phyloP scores from a whole-genome alignment of 257 asterid genomes.

The Avicennia marina region DNA sequence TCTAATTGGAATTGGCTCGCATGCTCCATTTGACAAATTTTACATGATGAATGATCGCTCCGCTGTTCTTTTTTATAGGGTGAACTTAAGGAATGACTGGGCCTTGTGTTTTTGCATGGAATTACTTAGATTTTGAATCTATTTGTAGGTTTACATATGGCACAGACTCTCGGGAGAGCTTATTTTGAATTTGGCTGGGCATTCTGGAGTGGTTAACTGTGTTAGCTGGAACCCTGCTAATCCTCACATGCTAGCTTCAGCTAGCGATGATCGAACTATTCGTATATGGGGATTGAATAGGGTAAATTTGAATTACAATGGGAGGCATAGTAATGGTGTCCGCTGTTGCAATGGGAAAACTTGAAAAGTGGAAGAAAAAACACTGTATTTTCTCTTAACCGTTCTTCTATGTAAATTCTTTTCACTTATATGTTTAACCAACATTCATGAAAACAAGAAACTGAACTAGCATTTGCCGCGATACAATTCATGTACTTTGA shows the following conservation, averaged over 20 bases:
- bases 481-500: conserved; percentile 19
- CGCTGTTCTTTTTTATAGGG: too few relatives aligned
- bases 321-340: conserved; percentile 40
- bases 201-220: conserved; percentile 72
- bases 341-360: not conserved
- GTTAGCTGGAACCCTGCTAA: conserved; percentile 77
- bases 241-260: conserved; percentile 81
- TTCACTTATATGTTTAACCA: conserved; percentile 33
- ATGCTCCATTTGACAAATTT: too few relatives aligned
- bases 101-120: not conserved
- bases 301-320: conserved; percentile 36
- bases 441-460: conserved; percentile 31
- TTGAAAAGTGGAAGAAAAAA: not conserved
- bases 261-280: conserved; percentile 77
- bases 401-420: conserved; percentile 46
- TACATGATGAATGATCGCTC: too few relatives aligned
- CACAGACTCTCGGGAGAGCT: conserved; percentile 59
- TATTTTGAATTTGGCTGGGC: conserved; percentile 51
- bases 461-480: conserved; percentile 28
- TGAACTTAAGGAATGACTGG: too few relatives aligned
- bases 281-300: conserved; percentile 73
- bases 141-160: conserved; percentile 71
- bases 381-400: conserved; percentile 20
- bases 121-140: not conserved
- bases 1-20: too few relatives aligned